Evolutionary conservation across 208 protist species (phyloP).

Genomic region (Trypanosoma caninum): DNA sequence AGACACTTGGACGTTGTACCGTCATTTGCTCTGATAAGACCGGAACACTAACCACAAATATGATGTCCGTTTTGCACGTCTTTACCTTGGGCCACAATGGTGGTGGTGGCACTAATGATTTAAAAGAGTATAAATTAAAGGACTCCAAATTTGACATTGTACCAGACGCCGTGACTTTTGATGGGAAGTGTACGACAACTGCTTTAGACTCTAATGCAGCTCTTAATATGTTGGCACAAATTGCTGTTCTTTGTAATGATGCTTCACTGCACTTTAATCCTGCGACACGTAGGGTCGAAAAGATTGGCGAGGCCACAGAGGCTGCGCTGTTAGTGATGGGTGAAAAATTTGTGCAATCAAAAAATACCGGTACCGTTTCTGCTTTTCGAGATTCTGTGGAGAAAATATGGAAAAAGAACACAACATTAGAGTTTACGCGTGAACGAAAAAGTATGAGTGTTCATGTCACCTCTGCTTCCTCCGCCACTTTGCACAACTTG

Average conservation of each 20-base stretch:
- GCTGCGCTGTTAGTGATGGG: constrained; percentile 86
- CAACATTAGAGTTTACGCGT: constrained; percentile 94
- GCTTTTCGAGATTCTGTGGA: constrained; percentile 25
- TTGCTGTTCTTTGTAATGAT: constrained; percentile 81
- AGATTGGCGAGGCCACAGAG: constrained; percentile 90
- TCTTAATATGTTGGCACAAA: constrained; percentile 49
- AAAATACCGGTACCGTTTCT: constrained; percentile 14
- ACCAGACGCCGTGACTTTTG: constrained; percentile 25
- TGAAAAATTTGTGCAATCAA: constrained; percentile 83
- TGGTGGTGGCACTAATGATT: too few relatives aligned
- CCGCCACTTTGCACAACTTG: constrained; percentile 35
- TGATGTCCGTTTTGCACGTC: constrained; percentile 93
- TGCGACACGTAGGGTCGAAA: constrained; percentile 37
- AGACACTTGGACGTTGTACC: constrained; percentile 97
- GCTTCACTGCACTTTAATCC: constrained; percentile 53
- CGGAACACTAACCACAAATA: constrained; percentile 98
- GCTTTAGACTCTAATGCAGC: constrained; percentile 39
- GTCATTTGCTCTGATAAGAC: constrained; percentile 99
- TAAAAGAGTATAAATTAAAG: constrained; percentile 41
- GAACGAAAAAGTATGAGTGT: constrained; percentile 96
- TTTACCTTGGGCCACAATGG: constrained; percentile 30
- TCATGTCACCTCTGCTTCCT: constrained; percentile 34
- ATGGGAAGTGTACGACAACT: constrained; percentile 1
- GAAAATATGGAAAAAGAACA: constrained; percentile 45
- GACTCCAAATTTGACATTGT: constrained; percentile 58